phyloP scores from a whole-genome alignment of 2,329 filamentous ascomycete genomes.

The Xylaria hypoxylon region DNA sequence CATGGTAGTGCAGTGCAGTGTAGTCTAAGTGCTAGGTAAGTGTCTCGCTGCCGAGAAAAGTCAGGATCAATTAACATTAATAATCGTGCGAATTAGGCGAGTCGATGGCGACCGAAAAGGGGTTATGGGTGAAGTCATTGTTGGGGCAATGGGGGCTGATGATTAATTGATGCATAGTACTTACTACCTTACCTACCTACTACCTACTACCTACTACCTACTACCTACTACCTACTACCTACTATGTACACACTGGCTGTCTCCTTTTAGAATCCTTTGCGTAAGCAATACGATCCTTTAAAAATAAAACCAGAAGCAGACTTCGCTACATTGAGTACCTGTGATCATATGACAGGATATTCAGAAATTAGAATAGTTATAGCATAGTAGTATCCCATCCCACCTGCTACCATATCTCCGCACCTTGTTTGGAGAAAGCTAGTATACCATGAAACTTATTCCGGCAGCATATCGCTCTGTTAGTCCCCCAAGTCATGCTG shows the following conservation, averaged over 20 bases:
- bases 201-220: no score
- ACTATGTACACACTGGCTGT: constrained; percentile 6
- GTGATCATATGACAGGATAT: neutral
- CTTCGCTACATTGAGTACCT: neutral
- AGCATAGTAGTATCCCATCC: neutral
- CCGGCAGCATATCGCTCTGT: neutral
- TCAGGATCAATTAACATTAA: constrained; percentile 4
- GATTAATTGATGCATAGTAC: constrained; percentile 24
- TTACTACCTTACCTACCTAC: constrained; percentile 5
- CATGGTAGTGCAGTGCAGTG: neutral
- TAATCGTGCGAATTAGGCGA: constrained; percentile 16
- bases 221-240: neutral
- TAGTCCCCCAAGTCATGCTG: neutral
- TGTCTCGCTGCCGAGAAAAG: neutral
- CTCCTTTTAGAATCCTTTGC: constrained; percentile 33
- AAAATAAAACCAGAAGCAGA: constrained; percentile 28
- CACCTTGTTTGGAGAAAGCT: neutral
- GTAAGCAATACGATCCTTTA: constrained; percentile 29
- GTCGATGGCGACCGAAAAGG: constrained; percentile 8
- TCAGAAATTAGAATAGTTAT: neutral
- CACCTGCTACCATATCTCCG: neutral
- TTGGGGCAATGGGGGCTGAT: constrained; percentile 4
- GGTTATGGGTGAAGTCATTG: constrained; percentile 23
- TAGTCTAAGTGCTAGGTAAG: neutral
- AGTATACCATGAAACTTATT: neutral